Evolutionary conservation across 805 yeast species (phyloP).

Genomic region (Saturnispora dispora): DNA sequence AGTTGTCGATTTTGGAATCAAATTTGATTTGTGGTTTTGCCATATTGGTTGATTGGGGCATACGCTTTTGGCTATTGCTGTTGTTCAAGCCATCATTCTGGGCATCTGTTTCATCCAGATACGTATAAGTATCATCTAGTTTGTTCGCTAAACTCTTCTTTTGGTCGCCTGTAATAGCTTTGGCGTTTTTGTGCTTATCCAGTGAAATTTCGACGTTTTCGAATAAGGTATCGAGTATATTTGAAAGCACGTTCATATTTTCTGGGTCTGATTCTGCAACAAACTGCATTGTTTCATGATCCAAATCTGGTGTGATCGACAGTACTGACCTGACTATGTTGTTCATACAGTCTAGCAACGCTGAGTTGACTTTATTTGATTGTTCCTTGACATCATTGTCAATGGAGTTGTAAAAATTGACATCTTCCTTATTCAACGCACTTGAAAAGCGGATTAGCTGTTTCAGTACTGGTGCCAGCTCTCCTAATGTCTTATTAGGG

Average conservation of each 20-base stretch:
- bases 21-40: slow-evolving; percentile 66
- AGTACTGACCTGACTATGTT: slow-evolving; percentile 27
- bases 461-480: slow-evolving; percentile 39
- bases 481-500: slow-evolving; percentile 14
- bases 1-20: slow-evolving; percentile 47
- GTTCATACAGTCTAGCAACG: slow-evolving; percentile 29
- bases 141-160: not conserved
- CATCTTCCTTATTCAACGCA: slow-evolving; percentile 68
- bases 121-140: slow-evolving; percentile 29
- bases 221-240: slow-evolving; percentile 56
- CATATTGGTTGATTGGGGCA: slow-evolving; percentile 13
- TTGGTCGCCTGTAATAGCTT: slow-evolving; percentile 1
- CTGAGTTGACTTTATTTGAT: slow-evolving; percentile 29
- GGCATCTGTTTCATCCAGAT: slow-evolving; percentile 46
- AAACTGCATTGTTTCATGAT: slow-evolving; percentile 21
- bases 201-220: slow-evolving; percentile 70
- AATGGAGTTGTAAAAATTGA: slow-evolving; percentile 61
- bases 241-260: slow-evolving; percentile 55
- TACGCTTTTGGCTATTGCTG: not conserved
- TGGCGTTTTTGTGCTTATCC: slow-evolving; percentile 34
- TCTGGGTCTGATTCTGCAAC: slow-evolving; percentile 28
- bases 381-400: slow-evolving; percentile 40
- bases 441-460: slow-evolving; percentile 56
- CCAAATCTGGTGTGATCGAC: slow-evolving; percentile 20
- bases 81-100: not conserved